These are phyloP conservation scores for Wickerhamiella vanderwaltii DNA, from an alignment of 805 yeast genomes.

Conservation along the genomic window DNA sequence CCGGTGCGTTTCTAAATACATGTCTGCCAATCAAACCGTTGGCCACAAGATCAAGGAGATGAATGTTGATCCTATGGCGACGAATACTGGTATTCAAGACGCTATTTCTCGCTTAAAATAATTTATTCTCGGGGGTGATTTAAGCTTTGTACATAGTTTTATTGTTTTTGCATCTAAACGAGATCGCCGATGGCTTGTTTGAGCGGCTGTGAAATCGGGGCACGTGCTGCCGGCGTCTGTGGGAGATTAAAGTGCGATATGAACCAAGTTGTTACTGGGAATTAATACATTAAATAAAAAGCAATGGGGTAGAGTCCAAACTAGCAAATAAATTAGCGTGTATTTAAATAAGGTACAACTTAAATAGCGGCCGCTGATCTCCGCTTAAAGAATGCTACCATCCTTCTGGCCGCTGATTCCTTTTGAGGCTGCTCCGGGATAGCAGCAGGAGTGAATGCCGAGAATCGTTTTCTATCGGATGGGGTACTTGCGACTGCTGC, in stretches of 20 bases:
- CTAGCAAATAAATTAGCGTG: slow-evolving; percentile 13
- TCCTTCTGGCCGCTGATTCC: slow-evolving; percentile 25
- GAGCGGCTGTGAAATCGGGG: no score
- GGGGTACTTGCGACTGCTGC: background rate
- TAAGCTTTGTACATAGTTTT: no score
- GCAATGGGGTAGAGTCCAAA: no score
- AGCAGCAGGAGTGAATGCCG: slow-evolving; percentile 7
- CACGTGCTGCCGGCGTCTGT: no score
- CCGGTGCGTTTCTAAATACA: slow-evolving; percentile 75
- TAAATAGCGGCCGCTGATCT: slow-evolving; percentile 25
- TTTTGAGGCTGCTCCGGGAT: slow-evolving; percentile 15
- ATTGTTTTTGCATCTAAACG: no score
- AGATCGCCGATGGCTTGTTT: no score
- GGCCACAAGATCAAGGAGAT: slow-evolving; percentile 41
- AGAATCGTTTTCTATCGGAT: background rate
- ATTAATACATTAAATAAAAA: no score
- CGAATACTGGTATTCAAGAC: slow-evolving; percentile 6
- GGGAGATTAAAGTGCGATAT: no score
- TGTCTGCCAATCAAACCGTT: slow-evolving; percentile 42
- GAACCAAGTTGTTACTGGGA: no score
- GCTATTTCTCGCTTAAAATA: background rate
- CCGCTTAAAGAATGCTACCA: slow-evolving; percentile 29
- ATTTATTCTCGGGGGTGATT: no score
- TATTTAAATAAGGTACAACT: slow-evolving; percentile 4
- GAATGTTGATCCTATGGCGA: slow-evolving; percentile 8